Percentiles rank a stretch among this genome's conserved stretches.
Evolutionary conservation across 2,329 filamentous ascomycete genomes (phyloP).

Genomic region (Aspergillus hortae): DNA sequence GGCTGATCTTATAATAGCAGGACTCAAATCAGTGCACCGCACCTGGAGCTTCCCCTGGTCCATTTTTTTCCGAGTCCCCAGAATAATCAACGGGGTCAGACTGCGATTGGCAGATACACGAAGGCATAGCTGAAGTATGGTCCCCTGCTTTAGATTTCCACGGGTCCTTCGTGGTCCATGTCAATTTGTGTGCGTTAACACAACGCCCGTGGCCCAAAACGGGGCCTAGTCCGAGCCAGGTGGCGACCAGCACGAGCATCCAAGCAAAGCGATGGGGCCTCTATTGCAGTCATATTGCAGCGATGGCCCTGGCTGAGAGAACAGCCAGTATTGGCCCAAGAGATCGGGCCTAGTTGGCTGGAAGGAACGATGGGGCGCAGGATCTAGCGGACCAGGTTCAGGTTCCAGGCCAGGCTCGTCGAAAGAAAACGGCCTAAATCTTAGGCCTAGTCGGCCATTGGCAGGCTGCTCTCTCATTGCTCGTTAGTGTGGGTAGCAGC

Average conservation of each 20-base stretch:
- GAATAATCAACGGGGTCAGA: not conserved
- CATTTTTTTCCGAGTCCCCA: constrained; percentile 3
- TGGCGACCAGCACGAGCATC: constrained; percentile 1
- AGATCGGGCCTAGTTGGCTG: constrained; percentile 11
- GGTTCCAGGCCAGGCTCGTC: not conserved
- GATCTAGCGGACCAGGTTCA: constrained; percentile 5
- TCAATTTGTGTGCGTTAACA: constrained; percentile 1
- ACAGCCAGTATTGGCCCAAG: constrained; percentile 1
- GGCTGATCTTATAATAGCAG: constrained; percentile 1
- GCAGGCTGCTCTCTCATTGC: not conserved
- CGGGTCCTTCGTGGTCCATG: constrained; percentile 1
- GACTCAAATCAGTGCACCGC: not conserved
- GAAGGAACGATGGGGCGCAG: constrained; percentile 11
- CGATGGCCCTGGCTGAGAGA: not conserved
- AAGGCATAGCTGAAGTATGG: not conserved
- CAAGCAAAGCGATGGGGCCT: not conserved
- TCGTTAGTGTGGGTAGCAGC: not conserved
- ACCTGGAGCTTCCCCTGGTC: not conserved
- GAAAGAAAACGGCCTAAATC: not conserved
- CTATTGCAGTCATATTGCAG: constrained; percentile 3
- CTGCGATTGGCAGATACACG: constrained; percentile 4
- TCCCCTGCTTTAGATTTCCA: constrained; percentile 3
- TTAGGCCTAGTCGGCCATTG: not conserved
- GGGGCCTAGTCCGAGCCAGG: not conserved
- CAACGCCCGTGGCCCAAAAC: not conserved